Evolutionary conservation across 352 stramenopile genomes (phyloP), one percentile per base, ranked within the genome.

Genomic region (Elongisporangium senticosum): DNA sequence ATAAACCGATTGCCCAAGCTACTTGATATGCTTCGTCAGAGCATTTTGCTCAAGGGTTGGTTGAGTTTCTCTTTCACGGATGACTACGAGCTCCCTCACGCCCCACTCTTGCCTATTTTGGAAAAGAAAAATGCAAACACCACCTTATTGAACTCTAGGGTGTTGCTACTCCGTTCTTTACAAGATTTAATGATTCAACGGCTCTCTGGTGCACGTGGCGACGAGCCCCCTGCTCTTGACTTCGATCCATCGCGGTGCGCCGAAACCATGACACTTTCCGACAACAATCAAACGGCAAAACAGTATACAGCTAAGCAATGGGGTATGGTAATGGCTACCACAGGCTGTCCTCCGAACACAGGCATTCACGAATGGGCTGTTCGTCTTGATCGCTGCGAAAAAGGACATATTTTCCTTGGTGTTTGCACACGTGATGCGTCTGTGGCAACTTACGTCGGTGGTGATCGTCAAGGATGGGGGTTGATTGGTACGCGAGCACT

Each of bases 301-400:
- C 87, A 96, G 68, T 93, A 95, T 61, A 93, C 87, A 3, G 86
- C 87, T 14, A 96, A 96, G 48, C 86, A 96, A 47, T 96, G 87
- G 87, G 87, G 87, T 49, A 96, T 95, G 83, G 86, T 93, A 13
- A 93, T 96, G 72, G 76, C 86, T 39, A 94, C 83, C 5, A 92
- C 83, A 6, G 86, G 78, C 14, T 96, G 82, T 49, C 75, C 87
- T 51, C 83, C 83, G 22, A 96, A 93, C 55, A 89, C 80, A 15
- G 85, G 87, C 22, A 86, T 91, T 59, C 84, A 96, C 61, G 84
- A 95, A 54, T 96, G 87, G 87, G 86, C 79, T 2, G 87, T 96
- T 57, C 75, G 81, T 23, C 71, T 96, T 23, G 84, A 96, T 65
- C 81, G 86, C 23, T 96, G 87, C 47, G 87, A 96, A 50, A 96